Conservation (phyloP, 176 grass and related monocot genomes). For the Oryza longistaminata region DNA sequence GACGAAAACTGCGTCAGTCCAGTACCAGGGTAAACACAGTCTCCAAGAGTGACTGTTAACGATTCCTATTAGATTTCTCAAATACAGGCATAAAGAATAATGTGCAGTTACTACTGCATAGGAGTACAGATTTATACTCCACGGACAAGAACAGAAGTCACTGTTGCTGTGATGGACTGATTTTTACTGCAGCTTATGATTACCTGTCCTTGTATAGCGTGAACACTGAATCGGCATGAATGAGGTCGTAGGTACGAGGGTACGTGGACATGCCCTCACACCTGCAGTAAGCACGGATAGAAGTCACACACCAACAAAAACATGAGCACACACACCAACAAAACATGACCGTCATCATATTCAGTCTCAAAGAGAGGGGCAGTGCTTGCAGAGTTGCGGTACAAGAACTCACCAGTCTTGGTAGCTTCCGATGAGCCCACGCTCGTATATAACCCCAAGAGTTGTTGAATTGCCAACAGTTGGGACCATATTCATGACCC, state of each 20-base stretch:
- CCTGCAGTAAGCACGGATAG: conserved; percentile 55
- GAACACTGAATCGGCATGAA: conserved; percentile 81
- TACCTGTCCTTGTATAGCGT: conserved; percentile 81
- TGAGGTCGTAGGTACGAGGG: conserved; percentile 92
- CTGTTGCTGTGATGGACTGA: background rate
- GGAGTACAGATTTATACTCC: too few relatives aligned
- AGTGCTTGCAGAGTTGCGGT: background rate
- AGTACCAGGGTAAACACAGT: background rate
- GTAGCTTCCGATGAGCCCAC: conserved; percentile 91
- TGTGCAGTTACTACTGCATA: background rate
- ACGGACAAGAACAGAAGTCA: background rate
- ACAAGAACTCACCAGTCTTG: conserved; percentile 76
- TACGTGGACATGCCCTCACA: conserved; percentile 95
- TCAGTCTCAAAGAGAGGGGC: background rate
- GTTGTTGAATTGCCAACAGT: conserved; percentile 58
- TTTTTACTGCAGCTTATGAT: conserved; percentile 1
- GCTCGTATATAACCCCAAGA: conserved; percentile 87
- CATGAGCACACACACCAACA: background rate
- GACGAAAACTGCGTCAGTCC: background rate
- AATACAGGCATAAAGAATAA: background rate
- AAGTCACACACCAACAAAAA: background rate
- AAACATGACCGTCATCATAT: background rate
- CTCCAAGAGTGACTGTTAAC: background rate
- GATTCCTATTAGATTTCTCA: background rate
- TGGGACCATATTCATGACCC: conserved; percentile 95